phyloP scores from a whole-genome alignment of 2,329 filamentous ascomycete species.

The Cordyceps cateniannulata region DNA sequence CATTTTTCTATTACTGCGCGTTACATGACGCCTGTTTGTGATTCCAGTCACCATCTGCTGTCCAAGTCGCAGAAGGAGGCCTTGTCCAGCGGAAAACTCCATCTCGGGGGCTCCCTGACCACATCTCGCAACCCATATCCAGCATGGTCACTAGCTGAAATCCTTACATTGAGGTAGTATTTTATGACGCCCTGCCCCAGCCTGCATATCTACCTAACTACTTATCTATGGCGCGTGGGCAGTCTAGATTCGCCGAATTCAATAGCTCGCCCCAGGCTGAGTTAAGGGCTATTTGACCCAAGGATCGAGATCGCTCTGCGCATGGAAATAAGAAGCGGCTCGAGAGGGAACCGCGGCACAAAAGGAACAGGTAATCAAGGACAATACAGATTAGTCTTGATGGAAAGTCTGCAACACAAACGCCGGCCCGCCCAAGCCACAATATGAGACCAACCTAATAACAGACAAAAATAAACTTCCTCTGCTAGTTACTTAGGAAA shows the following conservation, averaged over 20 bases:
- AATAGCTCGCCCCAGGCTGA: neutral
- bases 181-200: neutral
- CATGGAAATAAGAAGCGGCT: neutral
- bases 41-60: neutral
- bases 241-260: neutral
- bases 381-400: neutral
- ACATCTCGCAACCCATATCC: neutral
- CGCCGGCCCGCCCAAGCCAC: neutral
- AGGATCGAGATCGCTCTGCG: neutral
- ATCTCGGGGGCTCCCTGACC: neutral
- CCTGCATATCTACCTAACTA: neutral
- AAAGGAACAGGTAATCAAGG: neutral
- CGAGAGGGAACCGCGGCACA: no score
- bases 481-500: no score
- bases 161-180: neutral
- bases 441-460: neutral
- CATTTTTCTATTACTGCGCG: no score
- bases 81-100: neutral
- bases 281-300: neutral
- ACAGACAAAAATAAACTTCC: neutral
- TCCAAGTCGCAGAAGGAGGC: neutral
- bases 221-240: neutral
- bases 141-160: neutral
- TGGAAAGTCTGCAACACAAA: neutral
- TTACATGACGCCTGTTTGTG: neutral